These are phyloP conservation scores for Penicillium brevicompactum DNA, from an alignment of 2,329 filamentous ascomycete genomes.

Conservation along the genomic window DNA sequence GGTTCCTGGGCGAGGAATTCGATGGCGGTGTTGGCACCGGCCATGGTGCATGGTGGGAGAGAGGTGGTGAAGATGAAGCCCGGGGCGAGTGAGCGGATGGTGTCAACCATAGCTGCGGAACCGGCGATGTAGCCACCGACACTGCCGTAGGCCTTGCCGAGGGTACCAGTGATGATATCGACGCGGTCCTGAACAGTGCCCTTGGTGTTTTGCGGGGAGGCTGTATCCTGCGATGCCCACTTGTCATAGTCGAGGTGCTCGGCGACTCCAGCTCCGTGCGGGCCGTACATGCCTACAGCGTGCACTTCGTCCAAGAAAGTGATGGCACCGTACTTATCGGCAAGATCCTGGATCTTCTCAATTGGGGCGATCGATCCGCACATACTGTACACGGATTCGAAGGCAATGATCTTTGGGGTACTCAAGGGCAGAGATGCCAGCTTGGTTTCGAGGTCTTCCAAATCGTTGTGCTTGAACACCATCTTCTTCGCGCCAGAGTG, in stretches of 20 bases:
- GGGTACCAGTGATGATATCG: slow-evolving; percentile 95
- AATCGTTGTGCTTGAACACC: slow-evolving; percentile 97
- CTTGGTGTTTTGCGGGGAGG: slow-evolving; percentile 43
- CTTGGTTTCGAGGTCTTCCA: slow-evolving; percentile 90
- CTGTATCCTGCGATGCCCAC: slow-evolving; percentile 71
- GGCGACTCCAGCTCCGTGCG: slow-evolving; percentile 90
- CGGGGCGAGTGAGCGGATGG: slow-evolving; percentile 88
- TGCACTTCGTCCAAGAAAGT: slow-evolving; percentile 99
- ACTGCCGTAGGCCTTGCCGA: slow-evolving; percentile 97
- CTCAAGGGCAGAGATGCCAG: slow-evolving; percentile 81
- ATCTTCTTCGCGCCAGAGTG: slow-evolving; percentile 97
- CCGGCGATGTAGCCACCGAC: slow-evolving; percentile 98
- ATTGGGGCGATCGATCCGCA: slow-evolving; percentile 97
- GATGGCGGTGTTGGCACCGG: slow-evolving; percentile 85
- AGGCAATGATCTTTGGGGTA: slow-evolving; percentile 95
- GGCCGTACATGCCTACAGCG: slow-evolving; percentile 98
- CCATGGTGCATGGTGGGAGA: slow-evolving; percentile 94
- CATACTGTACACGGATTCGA: slow-evolving; percentile 99
- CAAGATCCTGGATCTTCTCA: slow-evolving; percentile 90
- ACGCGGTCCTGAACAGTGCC: slow-evolving; percentile 94
- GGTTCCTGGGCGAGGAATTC: slow-evolving; percentile 87
- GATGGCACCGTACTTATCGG: slow-evolving; percentile 95
- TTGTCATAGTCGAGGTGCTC: slow-evolving; percentile 95
- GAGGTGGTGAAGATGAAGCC: slow-evolving; percentile 99
- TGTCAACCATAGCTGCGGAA: slow-evolving; percentile 82